Evolutionary conservation across 192 early-diverging fungal genomes (phyloP), one percentile per base, ranked within the genome.

Genomic region (Gryganskiella cystojenkinii): DNA sequence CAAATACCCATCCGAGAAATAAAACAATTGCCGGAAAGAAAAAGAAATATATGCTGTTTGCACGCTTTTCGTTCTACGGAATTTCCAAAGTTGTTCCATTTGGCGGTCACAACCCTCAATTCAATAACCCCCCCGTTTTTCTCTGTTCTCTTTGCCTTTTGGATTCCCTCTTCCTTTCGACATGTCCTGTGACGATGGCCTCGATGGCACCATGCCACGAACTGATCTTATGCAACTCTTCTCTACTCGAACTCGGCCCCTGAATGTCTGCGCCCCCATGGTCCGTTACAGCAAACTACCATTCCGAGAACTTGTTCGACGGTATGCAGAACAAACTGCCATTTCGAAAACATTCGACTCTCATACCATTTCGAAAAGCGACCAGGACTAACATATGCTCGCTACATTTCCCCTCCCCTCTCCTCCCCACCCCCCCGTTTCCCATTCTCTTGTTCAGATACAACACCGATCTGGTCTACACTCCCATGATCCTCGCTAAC

Each of bases 401-500:
- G 14, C 4, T 3, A 49, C 25, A 42, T 42, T 28, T 11, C 15
- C 19, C 22, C 19, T 44, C 47, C 10, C 11, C 31, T 22, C 8
- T n/a, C 47, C 47, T 14, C 3, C 52, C 7, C 6, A 25, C n/a
- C 46, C n/a, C 24, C 47, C 43, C 24, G 24, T 40, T 53, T 37
- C 3, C 10, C 56, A 28, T 46, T 35, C 20, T 44, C 47, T 34
- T 52, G 17, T 7, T 30, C 60, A 93, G 89, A 34, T 98, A 96
- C 83, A 92, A 91, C 53, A 89, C 91, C 14, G 94, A 97, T 78
- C 83, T 99, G 25, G 88, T 89, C 1, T 99, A 95, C 65, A 96
- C 97, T 2, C 97, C 97, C 24, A 99, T 99, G 97, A 98, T 97
- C 50, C 82, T 99, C 8, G 92, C 96, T 5, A 92, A 94, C 70